These are phyloP conservation scores for Ophiostoma piceae DNA, from an alignment of 2,329 filamentous ascomycete species.

Conservation along the genomic window DNA sequence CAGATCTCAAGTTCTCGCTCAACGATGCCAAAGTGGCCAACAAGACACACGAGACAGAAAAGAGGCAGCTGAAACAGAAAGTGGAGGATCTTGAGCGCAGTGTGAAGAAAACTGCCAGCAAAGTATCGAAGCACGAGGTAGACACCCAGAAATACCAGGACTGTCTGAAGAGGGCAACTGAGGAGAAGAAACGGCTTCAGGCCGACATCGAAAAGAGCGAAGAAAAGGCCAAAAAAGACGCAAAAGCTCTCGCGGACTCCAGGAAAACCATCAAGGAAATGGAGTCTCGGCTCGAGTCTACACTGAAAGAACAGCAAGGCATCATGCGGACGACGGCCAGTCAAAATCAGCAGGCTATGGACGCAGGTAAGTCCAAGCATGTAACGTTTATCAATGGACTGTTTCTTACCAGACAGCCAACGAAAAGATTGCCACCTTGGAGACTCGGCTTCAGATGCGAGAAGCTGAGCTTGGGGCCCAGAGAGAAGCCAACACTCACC, in stretches of 20 bases:
- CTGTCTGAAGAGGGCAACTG: slow-evolving; percentile 43
- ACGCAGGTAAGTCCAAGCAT: slow-evolving; percentile 22
- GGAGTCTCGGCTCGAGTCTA: slow-evolving; percentile 33
- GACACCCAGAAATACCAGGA: slow-evolving; percentile 36
- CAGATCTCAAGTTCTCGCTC: slow-evolving; percentile 23
- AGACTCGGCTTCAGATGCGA: slow-evolving; percentile 9
- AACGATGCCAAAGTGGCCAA: slow-evolving; percentile 20
- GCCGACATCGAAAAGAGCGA: slow-evolving; percentile 21
- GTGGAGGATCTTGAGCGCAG: slow-evolving; percentile 29
- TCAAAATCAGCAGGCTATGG: slow-evolving; percentile 21
- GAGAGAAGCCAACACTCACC: slow-evolving; percentile 13
- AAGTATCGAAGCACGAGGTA: slow-evolving; percentile 34
- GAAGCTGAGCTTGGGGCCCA: slow-evolving; percentile 19
- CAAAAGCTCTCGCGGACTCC: slow-evolving; percentile 33
- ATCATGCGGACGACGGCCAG: slow-evolving; percentile 23
- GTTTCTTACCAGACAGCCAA: slow-evolving; percentile 6
- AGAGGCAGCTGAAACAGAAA: slow-evolving; percentile 23
- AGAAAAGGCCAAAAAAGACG: slow-evolving; percentile 24
- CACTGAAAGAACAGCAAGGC: slow-evolving; percentile 32
- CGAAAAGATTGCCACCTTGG: slow-evolving; percentile 21
- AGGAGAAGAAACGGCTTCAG: slow-evolving; percentile 43
- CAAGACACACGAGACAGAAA: slow-evolving; percentile 22
- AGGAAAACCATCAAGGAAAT: slow-evolving; percentile 34
- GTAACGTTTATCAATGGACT: background rate
- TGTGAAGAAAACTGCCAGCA: slow-evolving; percentile 31